Percentiles rank a stretch among this genome's conserved stretches.
Evolutionary conservation across 2,329 filamentous ascomycete species (phyloP).

Genomic region (Dactylonectria estremocensis): DNA sequence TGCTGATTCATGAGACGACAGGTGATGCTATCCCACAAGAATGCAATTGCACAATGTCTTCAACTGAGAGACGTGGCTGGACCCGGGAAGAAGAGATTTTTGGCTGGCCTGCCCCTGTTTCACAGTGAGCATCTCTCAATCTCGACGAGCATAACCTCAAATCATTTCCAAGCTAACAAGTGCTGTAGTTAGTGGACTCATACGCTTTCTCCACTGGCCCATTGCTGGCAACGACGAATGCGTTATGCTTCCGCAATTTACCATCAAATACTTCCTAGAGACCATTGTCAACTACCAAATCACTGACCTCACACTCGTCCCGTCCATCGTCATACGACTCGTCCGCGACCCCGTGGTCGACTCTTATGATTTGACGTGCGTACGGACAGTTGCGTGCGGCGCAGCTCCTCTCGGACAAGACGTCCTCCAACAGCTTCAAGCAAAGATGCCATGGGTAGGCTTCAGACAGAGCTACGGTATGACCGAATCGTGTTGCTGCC

Average conservation of each 20-base stretch:
- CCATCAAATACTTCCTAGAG: conserved; percentile 39
- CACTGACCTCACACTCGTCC: conserved; percentile 45
- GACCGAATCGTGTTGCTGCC: conserved; percentile 84
- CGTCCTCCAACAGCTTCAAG: conserved; percentile 27
- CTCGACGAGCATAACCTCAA: background rate
- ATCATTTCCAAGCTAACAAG: background rate
- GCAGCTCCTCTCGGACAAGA: conserved; percentile 37
- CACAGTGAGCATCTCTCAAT: conserved; percentile 40
- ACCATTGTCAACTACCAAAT: conserved; percentile 39
- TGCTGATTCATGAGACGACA: background rate
- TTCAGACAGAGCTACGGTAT: conserved; percentile 78
- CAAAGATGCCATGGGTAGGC: conserved; percentile 28
- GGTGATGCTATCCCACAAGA: conserved; percentile 44
- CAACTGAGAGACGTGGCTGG: conserved; percentile 31
- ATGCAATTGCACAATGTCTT: conserved; percentile 40
- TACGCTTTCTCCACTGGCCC: conserved; percentile 39
- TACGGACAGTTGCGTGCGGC: conserved; percentile 32
- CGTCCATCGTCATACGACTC: conserved; percentile 44
- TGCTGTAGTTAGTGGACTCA: conserved; percentile 18
- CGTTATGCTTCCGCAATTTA: conserved; percentile 44
- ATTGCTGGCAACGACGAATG: conserved; percentile 41
- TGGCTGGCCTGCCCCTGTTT: conserved; percentile 46
- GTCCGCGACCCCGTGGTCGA: conserved; percentile 39
- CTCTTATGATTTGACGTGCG: conserved; percentile 30
- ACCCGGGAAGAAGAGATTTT: conserved; percentile 23